A percentile compares a stretch with the other conserved stretches of the same genome.
Conservation (phyloP, 2,329 filamentous ascomycete genomes). For the Exophiala dermatitidis region DNA sequence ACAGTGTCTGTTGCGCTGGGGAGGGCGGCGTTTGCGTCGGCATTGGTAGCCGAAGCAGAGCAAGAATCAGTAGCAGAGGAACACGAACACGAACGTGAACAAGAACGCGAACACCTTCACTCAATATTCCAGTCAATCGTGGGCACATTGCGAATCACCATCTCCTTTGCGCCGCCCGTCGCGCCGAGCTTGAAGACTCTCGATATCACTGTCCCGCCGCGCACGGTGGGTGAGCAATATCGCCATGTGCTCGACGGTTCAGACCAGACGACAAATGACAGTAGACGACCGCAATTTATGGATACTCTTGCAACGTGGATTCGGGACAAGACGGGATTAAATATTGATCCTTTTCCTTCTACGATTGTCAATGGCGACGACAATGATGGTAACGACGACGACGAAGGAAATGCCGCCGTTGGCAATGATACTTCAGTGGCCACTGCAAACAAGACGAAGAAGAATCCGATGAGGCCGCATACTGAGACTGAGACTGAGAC, state of each 20-base stretch:
- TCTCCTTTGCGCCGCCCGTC: conserved; percentile 17
- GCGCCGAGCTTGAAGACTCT: conserved; percentile 20
- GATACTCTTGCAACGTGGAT: conserved; percentile 9
- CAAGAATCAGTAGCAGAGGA: no score
- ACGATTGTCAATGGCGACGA: background rate
- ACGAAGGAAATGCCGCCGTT: background rate
- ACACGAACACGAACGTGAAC: no score
- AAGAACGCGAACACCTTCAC: background rate
- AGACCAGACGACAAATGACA: background rate
- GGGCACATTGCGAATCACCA: conserved; percentile 20
- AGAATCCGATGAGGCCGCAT: no score
- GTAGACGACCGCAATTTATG: conserved; percentile 5
- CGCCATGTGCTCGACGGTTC: background rate
- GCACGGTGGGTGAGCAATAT: conserved; percentile 6
- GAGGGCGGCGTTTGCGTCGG: background rate
- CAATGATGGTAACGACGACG: background rate
- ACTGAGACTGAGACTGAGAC: background rate
- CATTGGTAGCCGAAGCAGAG: no score
- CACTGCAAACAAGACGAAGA: no score
- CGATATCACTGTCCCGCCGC: conserved; percentile 18
- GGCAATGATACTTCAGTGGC: no score
- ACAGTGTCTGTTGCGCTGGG: conserved; percentile 2
- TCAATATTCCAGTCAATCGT: conserved; percentile 7
- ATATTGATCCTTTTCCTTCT: background rate
- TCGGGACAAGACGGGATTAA: conserved; percentile 9